A percentile compares a stretch with the other conserved stretches of the same genome.
phyloP scores from a whole-genome alignment of 2,329 filamentous ascomycete species.

The Lachnellula occidentalis region DNA sequence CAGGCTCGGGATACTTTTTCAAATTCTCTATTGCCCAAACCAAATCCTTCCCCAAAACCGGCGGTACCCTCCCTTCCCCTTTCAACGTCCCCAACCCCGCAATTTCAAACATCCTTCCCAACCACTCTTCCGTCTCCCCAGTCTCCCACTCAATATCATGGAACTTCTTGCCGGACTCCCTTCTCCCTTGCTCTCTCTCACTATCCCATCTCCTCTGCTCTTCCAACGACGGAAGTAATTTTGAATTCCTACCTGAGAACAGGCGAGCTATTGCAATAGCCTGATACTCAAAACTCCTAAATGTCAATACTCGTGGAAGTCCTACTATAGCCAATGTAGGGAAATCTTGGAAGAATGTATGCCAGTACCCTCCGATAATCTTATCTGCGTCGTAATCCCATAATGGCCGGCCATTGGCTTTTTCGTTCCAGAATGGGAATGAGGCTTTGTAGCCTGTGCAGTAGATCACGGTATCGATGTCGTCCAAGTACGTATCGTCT shows the following conservation, averaged over 20 bases:
- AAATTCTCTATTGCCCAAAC: slow-evolving; percentile 45
- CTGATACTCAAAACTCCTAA: slow-evolving; percentile 52
- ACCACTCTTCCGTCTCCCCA: slow-evolving; percentile 45
- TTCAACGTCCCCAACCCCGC: slow-evolving; percentile 44
- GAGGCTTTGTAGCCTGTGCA: slow-evolving; percentile 84
- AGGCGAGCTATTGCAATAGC: slow-evolving; percentile 47
- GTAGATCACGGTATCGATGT: slow-evolving; percentile 73
- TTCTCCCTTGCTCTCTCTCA: slow-evolving; percentile 31
- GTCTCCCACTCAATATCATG: slow-evolving; percentile 49
- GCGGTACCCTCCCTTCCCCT: slow-evolving; percentile 43
- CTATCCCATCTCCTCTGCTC: slow-evolving; percentile 43
- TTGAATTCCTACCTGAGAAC: slow-evolving; percentile 38
- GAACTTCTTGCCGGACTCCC: slow-evolving; percentile 37
- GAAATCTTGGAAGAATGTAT: slow-evolving; percentile 47
- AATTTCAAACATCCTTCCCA: slow-evolving; percentile 41
- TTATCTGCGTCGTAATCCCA: slow-evolving; percentile 45
- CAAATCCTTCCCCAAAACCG: slow-evolving; percentile 38
- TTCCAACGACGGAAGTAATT: slow-evolving; percentile 34
- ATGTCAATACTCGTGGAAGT: slow-evolving; percentile 45
- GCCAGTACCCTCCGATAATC: slow-evolving; percentile 43
- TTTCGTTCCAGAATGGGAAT: slow-evolving; percentile 61
- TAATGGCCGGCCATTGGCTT: slow-evolving; percentile 39
- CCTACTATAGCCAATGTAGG: slow-evolving; percentile 47
- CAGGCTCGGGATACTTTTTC: slow-evolving; percentile 41
- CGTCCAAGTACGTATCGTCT: slow-evolving; percentile 55